Evolutionary conservation across 2,329 filamentous ascomycete genomes (phyloP).

Genomic region (Diaporthe longicolla): DNA sequence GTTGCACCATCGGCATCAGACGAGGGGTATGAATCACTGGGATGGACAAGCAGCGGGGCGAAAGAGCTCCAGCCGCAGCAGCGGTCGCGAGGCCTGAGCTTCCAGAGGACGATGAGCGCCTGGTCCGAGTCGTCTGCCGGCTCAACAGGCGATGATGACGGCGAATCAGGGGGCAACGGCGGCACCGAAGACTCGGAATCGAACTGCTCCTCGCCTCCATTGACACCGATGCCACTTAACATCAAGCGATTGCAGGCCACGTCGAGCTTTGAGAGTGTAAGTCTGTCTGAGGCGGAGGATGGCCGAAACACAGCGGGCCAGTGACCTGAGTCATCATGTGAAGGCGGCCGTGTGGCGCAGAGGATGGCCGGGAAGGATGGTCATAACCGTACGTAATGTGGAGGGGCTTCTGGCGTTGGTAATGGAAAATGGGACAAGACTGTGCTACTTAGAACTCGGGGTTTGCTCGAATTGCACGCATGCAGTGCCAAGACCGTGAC

Average conservation of each 20-base stretch:
- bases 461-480: neutral
- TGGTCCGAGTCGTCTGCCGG: conserved; percentile 29
- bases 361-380: neutral
- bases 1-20: conserved; percentile 26
- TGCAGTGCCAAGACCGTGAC: neutral
- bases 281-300: conserved; percentile 11
- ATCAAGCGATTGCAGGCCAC: conserved; percentile 26
- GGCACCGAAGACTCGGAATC: neutral
- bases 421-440: neutral
- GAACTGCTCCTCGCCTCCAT: conserved; percentile 14
- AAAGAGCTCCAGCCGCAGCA: conserved; percentile 11
- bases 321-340: neutral
- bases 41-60: conserved; percentile 20
- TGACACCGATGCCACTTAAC: conserved; percentile 16
- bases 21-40: conserved; percentile 34
- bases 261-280: conserved; percentile 34
- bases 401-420: neutral
- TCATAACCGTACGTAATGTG: neutral
- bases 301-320: neutral
- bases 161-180: neutral
- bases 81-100: conserved; percentile 14
- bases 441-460: neutral
- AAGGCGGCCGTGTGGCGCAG: neutral
- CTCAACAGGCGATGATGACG: conserved; percentile 7
- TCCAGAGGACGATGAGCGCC: conserved; percentile 34